phyloP scores from a whole-genome alignment of 2,329 filamentous ascomycete genomes.

The Stachybotrys elegans region DNA sequence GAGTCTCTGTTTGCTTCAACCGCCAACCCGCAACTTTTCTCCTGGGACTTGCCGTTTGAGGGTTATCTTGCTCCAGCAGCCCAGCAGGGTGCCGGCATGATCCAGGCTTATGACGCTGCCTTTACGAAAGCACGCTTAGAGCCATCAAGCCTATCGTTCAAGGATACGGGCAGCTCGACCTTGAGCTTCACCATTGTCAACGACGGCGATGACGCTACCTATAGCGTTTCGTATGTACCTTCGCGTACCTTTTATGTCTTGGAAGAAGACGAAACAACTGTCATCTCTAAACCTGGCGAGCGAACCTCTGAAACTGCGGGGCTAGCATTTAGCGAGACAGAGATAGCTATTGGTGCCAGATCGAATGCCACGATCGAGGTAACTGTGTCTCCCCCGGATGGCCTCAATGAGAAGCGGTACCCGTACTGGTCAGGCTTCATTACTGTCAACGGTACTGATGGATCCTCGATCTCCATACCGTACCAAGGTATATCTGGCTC shows the following conservation, averaged over 20 bases:
- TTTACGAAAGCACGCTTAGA: slow-evolving; percentile 44
- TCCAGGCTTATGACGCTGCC: slow-evolving; percentile 38
- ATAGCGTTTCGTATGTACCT: slow-evolving; percentile 38
- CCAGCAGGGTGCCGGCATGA: slow-evolving; percentile 43
- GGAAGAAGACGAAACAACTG: slow-evolving; percentile 19
- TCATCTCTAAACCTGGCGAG: slow-evolving; percentile 23
- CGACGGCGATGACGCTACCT: slow-evolving; percentile 39
- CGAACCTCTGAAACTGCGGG: slow-evolving; percentile 5
- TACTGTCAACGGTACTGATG: slow-evolving; percentile 28
- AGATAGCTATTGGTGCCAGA: slow-evolving; percentile 27
- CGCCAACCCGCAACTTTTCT: slow-evolving; percentile 35
- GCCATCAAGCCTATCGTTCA: slow-evolving; percentile 48
- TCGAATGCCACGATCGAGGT: slow-evolving; percentile 20
- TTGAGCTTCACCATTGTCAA: slow-evolving; percentile 47
- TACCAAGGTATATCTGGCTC: slow-evolving; percentile 29
- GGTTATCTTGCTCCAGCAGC: slow-evolving; percentile 36
- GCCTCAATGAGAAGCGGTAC: slow-evolving; percentile 20
- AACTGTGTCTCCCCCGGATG: slow-evolving; percentile 22
- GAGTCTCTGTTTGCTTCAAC: slow-evolving; percentile 38
- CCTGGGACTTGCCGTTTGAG: slow-evolving; percentile 19
- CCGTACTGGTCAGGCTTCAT: slow-evolving; percentile 39
- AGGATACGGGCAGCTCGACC: slow-evolving; percentile 49
- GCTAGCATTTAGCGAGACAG: slow-evolving; percentile 26
- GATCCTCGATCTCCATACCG: slow-evolving; percentile 27
- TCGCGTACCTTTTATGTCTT: slow-evolving; percentile 43